phyloP scores from a whole-genome alignment of 805 yeast species.

The Millerozyma acaciae region DNA sequence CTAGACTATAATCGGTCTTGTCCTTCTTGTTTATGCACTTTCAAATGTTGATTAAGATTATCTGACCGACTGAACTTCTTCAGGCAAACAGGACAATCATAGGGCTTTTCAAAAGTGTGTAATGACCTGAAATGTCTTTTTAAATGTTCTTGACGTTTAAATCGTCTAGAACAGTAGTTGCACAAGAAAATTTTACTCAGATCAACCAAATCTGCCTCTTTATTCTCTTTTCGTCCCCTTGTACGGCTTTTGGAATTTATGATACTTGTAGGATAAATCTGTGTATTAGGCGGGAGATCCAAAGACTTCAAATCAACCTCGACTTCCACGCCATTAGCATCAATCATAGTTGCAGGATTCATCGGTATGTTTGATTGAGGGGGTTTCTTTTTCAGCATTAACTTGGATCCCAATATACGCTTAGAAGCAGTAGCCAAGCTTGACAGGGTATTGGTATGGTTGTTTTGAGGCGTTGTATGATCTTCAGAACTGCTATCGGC shows the following conservation, averaged over 20 bases:
- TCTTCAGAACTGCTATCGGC: no score
- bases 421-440: conserved; percentile 34
- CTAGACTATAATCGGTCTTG: conserved; percentile 11
- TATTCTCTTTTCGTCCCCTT: conserved; percentile 63
- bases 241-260: conserved; percentile 36
- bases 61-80: conserved; percentile 51
- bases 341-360: conserved; percentile 14
- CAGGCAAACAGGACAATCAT: conserved; percentile 55
- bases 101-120: conserved; percentile 72
- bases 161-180: conserved; percentile 58
- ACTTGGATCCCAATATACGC: conserved; percentile 37
- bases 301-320: conserved; percentile 37
- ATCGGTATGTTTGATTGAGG: neutral
- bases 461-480: neutral
- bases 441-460: conserved; percentile 7
- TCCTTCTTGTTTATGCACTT: conserved; percentile 44
- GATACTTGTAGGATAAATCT: conserved; percentile 31
- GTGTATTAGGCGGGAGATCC: conserved; percentile 38
- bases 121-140: conserved; percentile 71
- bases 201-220: conserved; percentile 49
- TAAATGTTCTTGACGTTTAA: conserved; percentile 74
- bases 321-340: conserved; percentile 30
- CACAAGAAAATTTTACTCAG: conserved; percentile 58
- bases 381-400: conserved; percentile 28
- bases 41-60: conserved; percentile 49